Evolutionary conservation across 1,284 basidiomycete genomes (phyloP), one percentile per base, ranked within the genome.

Genomic region (Irpex sp.): DNA sequence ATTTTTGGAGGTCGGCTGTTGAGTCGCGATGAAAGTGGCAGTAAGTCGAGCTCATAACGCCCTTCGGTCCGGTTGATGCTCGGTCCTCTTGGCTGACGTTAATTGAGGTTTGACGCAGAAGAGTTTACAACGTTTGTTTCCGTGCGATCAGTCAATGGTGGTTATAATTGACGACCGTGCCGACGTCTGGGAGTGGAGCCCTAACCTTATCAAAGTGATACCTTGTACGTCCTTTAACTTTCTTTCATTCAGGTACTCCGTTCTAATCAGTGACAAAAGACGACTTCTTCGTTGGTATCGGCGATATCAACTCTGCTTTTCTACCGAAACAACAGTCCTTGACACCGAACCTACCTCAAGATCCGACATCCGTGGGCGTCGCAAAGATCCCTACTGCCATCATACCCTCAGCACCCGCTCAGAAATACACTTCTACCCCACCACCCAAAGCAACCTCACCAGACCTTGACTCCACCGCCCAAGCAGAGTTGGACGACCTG

Each of bases 201-300:
- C 96, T 0, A 98, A 99, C 74, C 82, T 99, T 37, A 85, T 99
- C 73, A 97, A 98, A 79, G 97, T 98, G 62, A 86, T 97, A 35
- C 97, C 97, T 57, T 99, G 95, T 95, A 68, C 70, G 93, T 84
- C 19, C 39, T 54, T 39, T 57, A 13, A 57, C 35, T 35, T 62
- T 11, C 58, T 9, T 39, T 21, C 55, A 15, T 39, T 21, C 55
- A 62, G n/a, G 63, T 51, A 26, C 19, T 58, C 8, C 47, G 54
- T 59, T 5, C 58, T 59, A 26, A 59, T 61, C 36, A 37, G n/a
- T 3, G 7, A n/a, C 33, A 62, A 33, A 70, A 97, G 94, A 95
- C 72, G 95, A 98, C 71, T 99, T 99, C 77, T 99, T 98, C 72
- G 84, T 98, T 63, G 96, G 97, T n/a, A 98, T 97, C 67, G 97